These are phyloP conservation scores for Comarum palustre DNA, from an alignment of 306 rosid species.

Conservation along the genomic window DNA sequence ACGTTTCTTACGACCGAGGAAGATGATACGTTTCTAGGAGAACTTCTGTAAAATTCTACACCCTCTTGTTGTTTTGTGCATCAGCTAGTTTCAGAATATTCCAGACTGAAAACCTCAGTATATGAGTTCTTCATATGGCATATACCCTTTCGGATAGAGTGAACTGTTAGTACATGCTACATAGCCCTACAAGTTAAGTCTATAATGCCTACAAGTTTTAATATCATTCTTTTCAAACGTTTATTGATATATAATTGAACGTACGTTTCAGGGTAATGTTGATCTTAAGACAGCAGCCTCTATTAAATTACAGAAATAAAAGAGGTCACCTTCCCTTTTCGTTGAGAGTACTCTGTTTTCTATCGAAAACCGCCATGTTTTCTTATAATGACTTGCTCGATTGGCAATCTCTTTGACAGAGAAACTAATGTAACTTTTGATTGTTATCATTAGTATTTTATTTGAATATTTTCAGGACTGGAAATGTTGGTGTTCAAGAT, in stretches of 20 bases:
- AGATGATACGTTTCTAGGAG: not conserved
- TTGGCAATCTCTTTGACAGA: no score
- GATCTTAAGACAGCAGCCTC: not conserved
- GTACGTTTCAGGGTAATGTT: not conserved
- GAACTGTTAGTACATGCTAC: not conserved
- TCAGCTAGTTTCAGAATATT: not conserved
- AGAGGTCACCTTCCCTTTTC: no score
- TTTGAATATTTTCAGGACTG: not conserved
- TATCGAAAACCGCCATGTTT: no score
- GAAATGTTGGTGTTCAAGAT: not conserved
- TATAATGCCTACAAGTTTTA: not conserved
- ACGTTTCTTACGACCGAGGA: no score
- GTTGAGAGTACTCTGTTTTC: no score
- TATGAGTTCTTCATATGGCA: not conserved
- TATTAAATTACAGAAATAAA: not conserved
- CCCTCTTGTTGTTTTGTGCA: conserved; percentile 1
- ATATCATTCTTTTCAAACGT: not conserved
- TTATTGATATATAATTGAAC: not conserved
- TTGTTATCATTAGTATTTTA: no score
- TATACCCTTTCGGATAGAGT: not conserved
- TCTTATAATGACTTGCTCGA: no score
- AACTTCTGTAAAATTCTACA: not conserved
- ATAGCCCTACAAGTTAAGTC: not conserved
- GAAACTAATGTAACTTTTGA: no score
- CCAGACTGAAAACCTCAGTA: not conserved